These are phyloP conservation scores for Pleurotus salmoneostramineus DNA, from an alignment of 768 basidiomycete genomes.

Conservation along the genomic window DNA sequence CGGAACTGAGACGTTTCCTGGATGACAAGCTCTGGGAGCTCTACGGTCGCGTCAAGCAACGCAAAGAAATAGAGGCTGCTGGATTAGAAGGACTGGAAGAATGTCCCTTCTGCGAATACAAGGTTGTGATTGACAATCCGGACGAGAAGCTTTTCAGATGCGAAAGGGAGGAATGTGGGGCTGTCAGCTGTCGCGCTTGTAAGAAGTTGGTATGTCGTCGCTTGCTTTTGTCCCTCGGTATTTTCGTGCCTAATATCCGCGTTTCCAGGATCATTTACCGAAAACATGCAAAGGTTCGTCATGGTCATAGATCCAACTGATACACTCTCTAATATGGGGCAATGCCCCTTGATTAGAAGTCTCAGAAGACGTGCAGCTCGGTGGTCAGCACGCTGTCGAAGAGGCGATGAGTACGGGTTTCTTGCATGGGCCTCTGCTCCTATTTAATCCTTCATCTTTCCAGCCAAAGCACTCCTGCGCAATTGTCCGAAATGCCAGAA, in stretches of 20 bases:
- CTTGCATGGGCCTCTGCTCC: background rate
- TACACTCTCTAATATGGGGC: background rate
- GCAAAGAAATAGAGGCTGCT: conserved; percentile 77
- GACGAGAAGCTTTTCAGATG: conserved; percentile 61
- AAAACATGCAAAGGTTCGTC: conserved; percentile 70
- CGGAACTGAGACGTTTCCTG: conserved; percentile 68
- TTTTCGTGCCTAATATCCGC: conserved; percentile 1
- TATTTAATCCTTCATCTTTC: background rate
- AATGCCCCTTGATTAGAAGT: conserved; percentile 44
- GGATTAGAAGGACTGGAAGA: conserved; percentile 78
- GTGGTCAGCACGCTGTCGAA: conserved; percentile 76
- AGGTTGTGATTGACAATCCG: conserved; percentile 66
- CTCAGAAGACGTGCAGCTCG: conserved; percentile 70
- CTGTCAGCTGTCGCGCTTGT: conserved; percentile 76
- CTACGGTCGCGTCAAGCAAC: conserved; percentile 72
- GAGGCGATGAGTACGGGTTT: conserved; percentile 85
- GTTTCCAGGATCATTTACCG: conserved; percentile 69
- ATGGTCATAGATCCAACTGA: background rate
- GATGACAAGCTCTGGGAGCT: conserved; percentile 61
- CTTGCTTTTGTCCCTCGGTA: conserved; percentile 2
- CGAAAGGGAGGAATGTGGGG: conserved; percentile 62
- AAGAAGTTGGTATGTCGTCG: conserved; percentile 56
- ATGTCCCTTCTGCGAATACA: conserved; percentile 90
- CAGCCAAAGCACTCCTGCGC: conserved; percentile 79
- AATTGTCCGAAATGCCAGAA: conserved; percentile 86